A percentile compares a stretch with the other conserved stretches of the same genome.
These are phyloP conservation scores for Fonticula alba DNA, from an alignment of 78 protist species.

Conservation along the genomic window DNA sequence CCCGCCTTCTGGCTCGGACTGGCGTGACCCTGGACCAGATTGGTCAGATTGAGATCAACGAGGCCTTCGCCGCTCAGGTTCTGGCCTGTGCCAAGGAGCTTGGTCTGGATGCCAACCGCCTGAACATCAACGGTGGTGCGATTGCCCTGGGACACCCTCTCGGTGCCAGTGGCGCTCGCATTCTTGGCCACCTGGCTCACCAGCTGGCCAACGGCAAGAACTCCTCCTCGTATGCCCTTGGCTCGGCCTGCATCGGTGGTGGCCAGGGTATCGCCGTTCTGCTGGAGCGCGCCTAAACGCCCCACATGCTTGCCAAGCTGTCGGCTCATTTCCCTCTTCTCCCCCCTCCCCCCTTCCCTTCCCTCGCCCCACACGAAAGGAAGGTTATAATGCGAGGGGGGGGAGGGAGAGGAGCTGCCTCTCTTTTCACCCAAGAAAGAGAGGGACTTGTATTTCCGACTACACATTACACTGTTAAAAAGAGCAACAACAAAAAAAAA, in stretches of 20 bases:
- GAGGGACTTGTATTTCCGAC: too few species aligned
- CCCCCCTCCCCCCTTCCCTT: too few species aligned
- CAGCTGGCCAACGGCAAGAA: slow-evolving; percentile 2
- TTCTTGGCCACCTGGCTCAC: slow-evolving; percentile 37
- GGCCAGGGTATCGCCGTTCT: slow-evolving; percentile 57
- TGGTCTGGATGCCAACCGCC: background rate
- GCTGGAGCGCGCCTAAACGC: too few species aligned
- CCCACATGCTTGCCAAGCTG: too few species aligned
- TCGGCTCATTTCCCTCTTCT: too few species aligned
- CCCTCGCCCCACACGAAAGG: too few species aligned
- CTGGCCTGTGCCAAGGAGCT: slow-evolving; percentile 24
- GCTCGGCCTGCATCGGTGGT: slow-evolving; percentile 63
- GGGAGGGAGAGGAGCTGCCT: too few species aligned
- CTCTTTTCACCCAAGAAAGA: too few species aligned
- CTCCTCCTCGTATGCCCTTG: slow-evolving; percentile 40
- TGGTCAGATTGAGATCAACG: slow-evolving; percentile 53
- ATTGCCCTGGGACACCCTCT: slow-evolving; percentile 77
- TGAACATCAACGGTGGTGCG: slow-evolving; percentile 68
- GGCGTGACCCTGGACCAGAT: slow-evolving; percentile 18
- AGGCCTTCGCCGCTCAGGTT: slow-evolving; percentile 58
- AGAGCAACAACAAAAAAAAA: too few species aligned
- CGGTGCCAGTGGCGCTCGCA: slow-evolving; percentile 49
- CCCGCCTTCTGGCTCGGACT: background rate
- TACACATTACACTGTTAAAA: too few species aligned
- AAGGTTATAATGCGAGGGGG: too few species aligned